phyloP scores from a whole-genome alignment of 305 asterid genomes.

The Solanum aculeatissimum region DNA sequence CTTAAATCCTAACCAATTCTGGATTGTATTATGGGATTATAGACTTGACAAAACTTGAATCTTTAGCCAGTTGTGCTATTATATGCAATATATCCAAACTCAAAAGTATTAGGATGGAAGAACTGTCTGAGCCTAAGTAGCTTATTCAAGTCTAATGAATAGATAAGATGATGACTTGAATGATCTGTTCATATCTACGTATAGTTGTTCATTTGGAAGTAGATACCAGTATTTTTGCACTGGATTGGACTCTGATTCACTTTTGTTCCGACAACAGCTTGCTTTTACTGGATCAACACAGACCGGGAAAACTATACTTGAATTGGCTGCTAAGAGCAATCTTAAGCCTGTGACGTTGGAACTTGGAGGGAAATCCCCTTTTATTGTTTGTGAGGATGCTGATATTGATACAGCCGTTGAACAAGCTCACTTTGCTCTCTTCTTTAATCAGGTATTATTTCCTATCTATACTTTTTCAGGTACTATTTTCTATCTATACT shows the following conservation, averaged over 20 bases:
- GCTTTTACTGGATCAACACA: conserved; percentile 96
- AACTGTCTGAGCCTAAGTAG: not conserved
- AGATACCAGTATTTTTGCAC: not conserved
- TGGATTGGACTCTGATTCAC: not conserved
- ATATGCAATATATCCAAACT: not conserved
- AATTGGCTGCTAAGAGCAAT: conserved; percentile 83
- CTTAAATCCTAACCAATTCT: not conserved
- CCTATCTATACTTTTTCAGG: conserved; percentile 33
- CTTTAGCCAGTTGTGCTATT: not conserved
- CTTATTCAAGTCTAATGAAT: not conserved
- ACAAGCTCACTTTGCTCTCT: conserved; percentile 77
- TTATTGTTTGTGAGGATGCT: conserved; percentile 93
- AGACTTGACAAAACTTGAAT: not conserved
- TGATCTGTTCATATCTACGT: not conserved
- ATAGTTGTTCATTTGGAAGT: not conserved
- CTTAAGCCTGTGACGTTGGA: conserved; percentile 86
- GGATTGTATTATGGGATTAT: not conserved
- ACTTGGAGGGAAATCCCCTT: conserved; percentile 98
- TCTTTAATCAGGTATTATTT: conserved; percentile 75
- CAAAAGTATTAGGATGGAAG: not conserved
- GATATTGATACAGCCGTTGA: conserved; percentile 85
- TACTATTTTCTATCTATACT: conserved; percentile 3
- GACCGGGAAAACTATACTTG: conserved; percentile 65
- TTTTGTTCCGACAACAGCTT: conserved; percentile 34
- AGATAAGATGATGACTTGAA: not conserved